Evolutionary conservation across 1,284 basidiomycete genomes (phyloP).

Genomic region (Ganoderma meredithae): DNA sequence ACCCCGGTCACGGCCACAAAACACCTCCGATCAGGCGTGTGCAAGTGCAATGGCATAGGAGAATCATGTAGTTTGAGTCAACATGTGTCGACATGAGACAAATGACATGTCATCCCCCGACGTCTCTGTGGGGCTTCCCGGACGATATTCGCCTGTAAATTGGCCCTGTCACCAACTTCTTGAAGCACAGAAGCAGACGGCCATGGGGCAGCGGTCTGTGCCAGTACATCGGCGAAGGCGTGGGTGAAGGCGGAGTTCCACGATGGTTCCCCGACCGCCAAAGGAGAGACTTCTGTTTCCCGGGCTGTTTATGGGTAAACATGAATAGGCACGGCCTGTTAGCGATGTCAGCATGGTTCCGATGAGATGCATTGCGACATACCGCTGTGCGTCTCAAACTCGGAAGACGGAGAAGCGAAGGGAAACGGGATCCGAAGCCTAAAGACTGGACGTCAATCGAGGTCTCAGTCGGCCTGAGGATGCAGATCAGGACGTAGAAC

Average conservation of each 20-base stretch:
- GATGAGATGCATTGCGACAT: neutral
- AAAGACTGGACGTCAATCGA: neutral
- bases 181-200: neutral
- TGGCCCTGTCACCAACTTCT: neutral
- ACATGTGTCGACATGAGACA: too few species aligned
- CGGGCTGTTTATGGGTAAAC: neutral
- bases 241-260: neutral
- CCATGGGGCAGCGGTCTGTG: neutral
- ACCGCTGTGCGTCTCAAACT: neutral
- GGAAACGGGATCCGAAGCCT: neutral
- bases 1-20: neutral
- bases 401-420: neutral
- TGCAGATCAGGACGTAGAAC: conserved; percentile 5
- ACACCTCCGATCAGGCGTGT: neutral
- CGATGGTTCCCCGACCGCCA: neutral
- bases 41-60: neutral
- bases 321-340: neutral
- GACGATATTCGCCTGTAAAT: neutral
- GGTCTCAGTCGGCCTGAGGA: neutral
- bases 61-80: neutral
- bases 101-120: neutral
- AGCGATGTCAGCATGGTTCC: neutral
- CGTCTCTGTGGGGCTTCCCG: neutral
- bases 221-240: neutral
- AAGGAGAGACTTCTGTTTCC: neutral